These are phyloP conservation scores for Sporothrix pseudoabietina DNA, from an alignment of 2,329 filamentous ascomycete genomes.

Conservation along the genomic window DNA sequence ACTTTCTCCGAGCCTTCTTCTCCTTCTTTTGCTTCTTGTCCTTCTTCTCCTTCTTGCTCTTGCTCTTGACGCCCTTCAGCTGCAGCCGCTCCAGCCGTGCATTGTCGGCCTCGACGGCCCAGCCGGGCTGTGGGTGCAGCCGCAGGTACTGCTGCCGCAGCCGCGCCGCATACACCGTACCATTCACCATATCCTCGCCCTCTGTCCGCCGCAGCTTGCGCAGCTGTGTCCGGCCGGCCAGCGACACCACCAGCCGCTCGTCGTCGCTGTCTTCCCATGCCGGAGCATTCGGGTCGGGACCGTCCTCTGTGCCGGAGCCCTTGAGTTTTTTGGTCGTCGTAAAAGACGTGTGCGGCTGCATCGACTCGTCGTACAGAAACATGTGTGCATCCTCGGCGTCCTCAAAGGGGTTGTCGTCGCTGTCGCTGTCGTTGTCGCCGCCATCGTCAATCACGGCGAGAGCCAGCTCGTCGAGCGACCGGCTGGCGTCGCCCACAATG, in stretches of 20 bases:
- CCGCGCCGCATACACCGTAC: slow-evolving; percentile 79
- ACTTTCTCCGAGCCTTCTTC: slow-evolving; percentile 45
- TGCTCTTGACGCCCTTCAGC: slow-evolving; percentile 27
- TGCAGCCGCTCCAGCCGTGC: slow-evolving; percentile 52
- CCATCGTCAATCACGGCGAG: slow-evolving; percentile 36
- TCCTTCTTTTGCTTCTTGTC: slow-evolving; percentile 15
- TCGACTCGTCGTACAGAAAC: slow-evolving; percentile 72
- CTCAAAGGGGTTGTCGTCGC: slow-evolving; percentile 36
- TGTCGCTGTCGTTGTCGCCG: slow-evolving; percentile 29
- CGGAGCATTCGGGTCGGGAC: slow-evolving; percentile 49
- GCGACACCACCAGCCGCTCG: slow-evolving; percentile 79
- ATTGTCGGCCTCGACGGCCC: slow-evolving; percentile 57
- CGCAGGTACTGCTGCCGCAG: slow-evolving; percentile 75
- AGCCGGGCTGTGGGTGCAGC: slow-evolving; percentile 62
- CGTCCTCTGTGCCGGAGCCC: slow-evolving; percentile 42
- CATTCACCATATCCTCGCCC: slow-evolving; percentile 81
- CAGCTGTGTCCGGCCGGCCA: slow-evolving; percentile 72
- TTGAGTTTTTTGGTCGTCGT: slow-evolving; percentile 37
- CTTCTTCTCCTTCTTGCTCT: not conserved
- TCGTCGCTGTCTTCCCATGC: slow-evolving; percentile 97
- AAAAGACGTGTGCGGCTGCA: slow-evolving; percentile 24
- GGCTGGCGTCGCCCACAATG: slow-evolving; percentile 43
- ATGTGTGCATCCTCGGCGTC: slow-evolving; percentile 76
- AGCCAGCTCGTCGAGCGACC: slow-evolving; percentile 43
- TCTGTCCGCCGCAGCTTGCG: slow-evolving; percentile 81